Percentiles rank a stretch among this genome's conserved stretches.
These are phyloP conservation scores for Sporobolomyces pararoseus DNA, from an alignment of 768 basidiomycete genomes.

Conservation along the genomic window DNA sequence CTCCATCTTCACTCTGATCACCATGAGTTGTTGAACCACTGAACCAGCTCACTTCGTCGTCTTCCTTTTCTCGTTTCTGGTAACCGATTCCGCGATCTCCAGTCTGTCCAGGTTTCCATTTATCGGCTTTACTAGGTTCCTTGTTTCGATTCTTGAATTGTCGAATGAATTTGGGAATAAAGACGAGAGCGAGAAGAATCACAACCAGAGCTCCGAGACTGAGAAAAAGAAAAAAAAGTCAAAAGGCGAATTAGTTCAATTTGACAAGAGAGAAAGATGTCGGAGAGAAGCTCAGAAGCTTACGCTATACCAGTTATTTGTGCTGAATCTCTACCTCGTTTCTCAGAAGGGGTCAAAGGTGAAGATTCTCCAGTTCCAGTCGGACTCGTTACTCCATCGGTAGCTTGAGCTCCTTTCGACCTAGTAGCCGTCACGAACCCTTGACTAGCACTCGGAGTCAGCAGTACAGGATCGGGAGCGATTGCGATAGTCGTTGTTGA, in stretches of 20 bases:
- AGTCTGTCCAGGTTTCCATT: slow-evolving; percentile 8
- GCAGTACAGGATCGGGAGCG: slow-evolving; percentile 3
- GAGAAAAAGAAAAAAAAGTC: not conserved
- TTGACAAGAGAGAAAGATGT: not conserved
- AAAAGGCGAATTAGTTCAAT: not conserved
- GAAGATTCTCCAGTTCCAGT: not conserved
- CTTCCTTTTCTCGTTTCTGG: slow-evolving; percentile 18
- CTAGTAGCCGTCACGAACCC: slow-evolving; percentile 16
- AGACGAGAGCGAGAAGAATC: slow-evolving; percentile 20
- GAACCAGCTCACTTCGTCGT: slow-evolving; percentile 30
- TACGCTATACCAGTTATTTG: slow-evolving; percentile 15
- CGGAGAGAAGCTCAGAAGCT: not conserved
- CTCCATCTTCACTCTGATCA: slow-evolving; percentile 11
- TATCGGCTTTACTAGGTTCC: not conserved
- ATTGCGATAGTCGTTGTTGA: slow-evolving; percentile 11
- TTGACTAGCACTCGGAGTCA: slow-evolving; percentile 3
- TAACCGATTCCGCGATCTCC: slow-evolving; percentile 18
- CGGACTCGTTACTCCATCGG: not conserved
- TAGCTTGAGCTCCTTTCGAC: not conserved
- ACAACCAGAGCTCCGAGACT: slow-evolving; percentile 19
- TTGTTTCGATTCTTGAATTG: slow-evolving; percentile 10
- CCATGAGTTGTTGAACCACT: slow-evolving; percentile 21
- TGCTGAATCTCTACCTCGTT: slow-evolving; percentile 4
- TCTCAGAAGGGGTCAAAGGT: not conserved
- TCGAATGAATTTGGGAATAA: slow-evolving; percentile 2